Conservation (phyloP, 352 stramenopile species). For the Pythium scleroteichum region DNA sequence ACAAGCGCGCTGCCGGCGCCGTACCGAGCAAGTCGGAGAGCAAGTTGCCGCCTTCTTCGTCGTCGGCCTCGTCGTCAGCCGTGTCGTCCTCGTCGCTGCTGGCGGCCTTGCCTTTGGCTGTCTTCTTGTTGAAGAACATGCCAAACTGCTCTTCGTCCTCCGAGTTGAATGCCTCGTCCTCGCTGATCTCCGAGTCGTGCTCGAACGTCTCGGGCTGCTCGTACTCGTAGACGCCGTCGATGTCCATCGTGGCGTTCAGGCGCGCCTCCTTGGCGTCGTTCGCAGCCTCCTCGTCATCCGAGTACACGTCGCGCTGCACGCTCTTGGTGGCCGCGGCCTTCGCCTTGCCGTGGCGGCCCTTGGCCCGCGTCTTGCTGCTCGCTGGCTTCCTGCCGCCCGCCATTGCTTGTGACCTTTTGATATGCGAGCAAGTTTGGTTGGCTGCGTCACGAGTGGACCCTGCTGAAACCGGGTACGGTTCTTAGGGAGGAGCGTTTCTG, state of each 20-base stretch:
- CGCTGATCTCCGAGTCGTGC: slow-evolving; percentile 93
- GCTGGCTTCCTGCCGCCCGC: slow-evolving; percentile 28
- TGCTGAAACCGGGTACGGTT: slow-evolving; percentile 11
- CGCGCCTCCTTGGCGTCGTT: slow-evolving; percentile 64
- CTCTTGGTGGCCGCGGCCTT: slow-evolving; percentile 29
- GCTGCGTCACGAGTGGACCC: slow-evolving; percentile 5
- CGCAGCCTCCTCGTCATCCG: slow-evolving; percentile 62
- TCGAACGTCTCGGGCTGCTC: slow-evolving; percentile 75
- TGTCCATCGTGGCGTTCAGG: slow-evolving; percentile 71
- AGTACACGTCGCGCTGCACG: slow-evolving; percentile 67
- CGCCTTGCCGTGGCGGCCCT: slow-evolving; percentile 24
- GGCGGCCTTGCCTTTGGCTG: slow-evolving; percentile 18
- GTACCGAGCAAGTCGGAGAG: slow-evolving; percentile 75
- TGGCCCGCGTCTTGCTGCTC: slow-evolving; percentile 19
- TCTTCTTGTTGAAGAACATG: slow-evolving; percentile 72
- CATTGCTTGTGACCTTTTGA: slow-evolving; percentile 30
- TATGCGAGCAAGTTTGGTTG: slow-evolving; percentile 23
- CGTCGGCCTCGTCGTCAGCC: slow-evolving; percentile 4
- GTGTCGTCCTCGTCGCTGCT: slow-evolving; percentile 31
- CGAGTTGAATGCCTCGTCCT: slow-evolving; percentile 94
- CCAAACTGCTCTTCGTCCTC: slow-evolving; percentile 91
- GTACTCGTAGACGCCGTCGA: slow-evolving; percentile 84
- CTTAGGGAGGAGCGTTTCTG: neutral
- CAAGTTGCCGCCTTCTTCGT: slow-evolving; percentile 59
- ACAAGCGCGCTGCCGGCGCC: slow-evolving; percentile 49